Percentiles rank a stretch among this genome's conserved stretches.
These are phyloP conservation scores for Erythrophleum ivorense DNA, from an alignment of 331 rosid genomes.

Conservation along the genomic window DNA sequence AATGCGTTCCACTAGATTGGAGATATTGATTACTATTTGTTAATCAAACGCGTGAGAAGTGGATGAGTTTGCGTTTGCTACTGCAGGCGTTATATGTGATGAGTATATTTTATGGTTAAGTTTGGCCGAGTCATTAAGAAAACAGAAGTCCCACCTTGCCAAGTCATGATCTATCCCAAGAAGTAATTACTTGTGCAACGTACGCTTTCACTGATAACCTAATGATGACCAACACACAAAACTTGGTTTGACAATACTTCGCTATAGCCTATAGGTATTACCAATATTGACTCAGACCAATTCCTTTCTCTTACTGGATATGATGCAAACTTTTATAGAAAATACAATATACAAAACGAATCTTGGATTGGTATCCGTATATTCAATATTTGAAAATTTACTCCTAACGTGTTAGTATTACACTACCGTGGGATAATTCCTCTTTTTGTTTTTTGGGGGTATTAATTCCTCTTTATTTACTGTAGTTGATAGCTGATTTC, in stretches of 20 bases:
- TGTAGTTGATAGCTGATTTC: background rate
- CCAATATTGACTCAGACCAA: conserved; percentile 41
- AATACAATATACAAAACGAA: background rate
- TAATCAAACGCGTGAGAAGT: background rate
- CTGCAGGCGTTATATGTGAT: background rate
- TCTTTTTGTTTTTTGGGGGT: background rate
- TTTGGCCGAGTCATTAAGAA: too few relatives aligned
- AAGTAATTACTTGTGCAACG: conserved; percentile 39
- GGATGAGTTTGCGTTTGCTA: background rate
- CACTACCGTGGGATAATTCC: background rate
- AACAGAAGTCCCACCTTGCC: background rate
- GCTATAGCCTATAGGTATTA: conserved; percentile 13
- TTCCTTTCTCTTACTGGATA: conserved; percentile 9
- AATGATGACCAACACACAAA: conserved; percentile 42
- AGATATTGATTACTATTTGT: background rate
- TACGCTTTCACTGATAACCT: conserved; percentile 44
- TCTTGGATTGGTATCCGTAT: too few relatives aligned
- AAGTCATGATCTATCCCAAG: background rate
- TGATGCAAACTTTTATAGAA: background rate
- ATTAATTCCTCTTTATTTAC: background rate
- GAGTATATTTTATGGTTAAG: too few relatives aligned
- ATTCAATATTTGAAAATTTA: background rate
- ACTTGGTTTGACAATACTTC: background rate
- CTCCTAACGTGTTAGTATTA: background rate
- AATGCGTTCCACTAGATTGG: background rate